Conservation (phyloP, 768 basidiomycete species). For the Rhodotorula paludigena region DNA sequence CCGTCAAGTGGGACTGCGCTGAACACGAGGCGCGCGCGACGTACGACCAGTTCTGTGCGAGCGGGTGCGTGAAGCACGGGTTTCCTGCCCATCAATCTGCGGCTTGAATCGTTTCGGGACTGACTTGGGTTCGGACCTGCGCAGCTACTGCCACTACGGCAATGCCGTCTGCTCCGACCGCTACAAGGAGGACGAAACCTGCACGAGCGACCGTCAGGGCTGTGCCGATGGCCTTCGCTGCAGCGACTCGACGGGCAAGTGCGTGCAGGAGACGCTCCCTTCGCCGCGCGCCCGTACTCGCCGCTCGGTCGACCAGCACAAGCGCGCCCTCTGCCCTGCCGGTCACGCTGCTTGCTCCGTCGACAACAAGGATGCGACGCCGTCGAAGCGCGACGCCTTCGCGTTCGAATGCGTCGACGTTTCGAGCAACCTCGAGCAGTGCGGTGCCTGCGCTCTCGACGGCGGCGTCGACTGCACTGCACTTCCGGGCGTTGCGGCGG, state of each 20-base stretch:
- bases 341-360: slow-evolving; percentile 20
- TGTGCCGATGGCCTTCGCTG: not conserved
- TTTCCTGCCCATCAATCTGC: no score
- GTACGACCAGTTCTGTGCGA: slow-evolving; percentile 23
- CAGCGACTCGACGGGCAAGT: not conserved
- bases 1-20: not conserved
- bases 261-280: not conserved
- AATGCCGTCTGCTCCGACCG: not conserved
- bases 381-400: rapidly evolving
- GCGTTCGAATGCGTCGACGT: slow-evolving; percentile 34
- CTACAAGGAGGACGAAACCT: not conserved
- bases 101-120: no score
- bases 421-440: slow-evolving; percentile 24
- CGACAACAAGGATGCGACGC: not conserved
- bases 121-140: no score
- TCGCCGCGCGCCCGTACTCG: slow-evolving; percentile 5
- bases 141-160: slow-evolving; percentile 25
- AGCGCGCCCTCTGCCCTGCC: slow-evolving; percentile 9
- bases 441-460: slow-evolving; percentile 17
- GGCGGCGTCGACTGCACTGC: slow-evolving; percentile 34
- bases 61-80: no score
- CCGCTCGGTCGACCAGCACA: not conserved
- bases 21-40: slow-evolving; percentile 11
- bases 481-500: slow-evolving; percentile 15
- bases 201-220: not conserved